phyloP scores from a whole-genome alignment of 2,329 filamentous ascomycete species.

The Tricladium varicosporioides region DNA sequence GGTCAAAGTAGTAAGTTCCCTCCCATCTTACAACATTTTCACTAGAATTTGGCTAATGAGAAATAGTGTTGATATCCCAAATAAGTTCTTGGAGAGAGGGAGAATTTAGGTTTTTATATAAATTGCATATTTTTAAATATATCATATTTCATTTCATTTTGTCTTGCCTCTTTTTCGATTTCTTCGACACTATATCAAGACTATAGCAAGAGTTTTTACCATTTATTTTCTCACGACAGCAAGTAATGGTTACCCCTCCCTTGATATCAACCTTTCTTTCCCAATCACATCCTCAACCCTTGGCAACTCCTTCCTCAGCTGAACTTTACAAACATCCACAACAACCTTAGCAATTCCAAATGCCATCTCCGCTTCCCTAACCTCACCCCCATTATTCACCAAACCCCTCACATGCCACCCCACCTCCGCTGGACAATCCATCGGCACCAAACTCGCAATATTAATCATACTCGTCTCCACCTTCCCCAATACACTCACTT shows the following conservation, averaged over 20 bases:
- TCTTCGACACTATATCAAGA: too few species aligned
- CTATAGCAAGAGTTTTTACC: too few species aligned
- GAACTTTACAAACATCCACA: not conserved
- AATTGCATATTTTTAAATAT: not conserved
- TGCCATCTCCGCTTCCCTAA: not conserved
- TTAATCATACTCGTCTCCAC: not conserved
- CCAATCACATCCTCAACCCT: not conserved
- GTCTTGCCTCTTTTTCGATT: too few species aligned
- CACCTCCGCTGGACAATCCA: not conserved
- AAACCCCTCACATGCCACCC: not conserved
- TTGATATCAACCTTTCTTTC: not conserved
- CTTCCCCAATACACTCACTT: not conserved
- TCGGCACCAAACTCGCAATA: not conserved
- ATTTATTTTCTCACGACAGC: too few species aligned
- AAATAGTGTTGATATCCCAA: slow-evolving; percentile 19
- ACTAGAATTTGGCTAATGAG: not conserved
- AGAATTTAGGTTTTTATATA: slow-evolving; percentile 12
- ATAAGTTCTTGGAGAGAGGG: slow-evolving; percentile 19
- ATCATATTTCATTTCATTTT: not conserved
- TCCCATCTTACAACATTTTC: not conserved
- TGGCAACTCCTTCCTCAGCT: not conserved
- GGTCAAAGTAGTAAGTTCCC: slow-evolving; percentile 10
- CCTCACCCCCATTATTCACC: not conserved
- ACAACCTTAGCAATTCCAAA: not conserved
- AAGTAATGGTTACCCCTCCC: not conserved